A percentile compares a stretch with the other conserved stretches of the same genome.
These are phyloP conservation scores for Apiospora hydei DNA, from an alignment of 2,329 filamentous ascomycete species.

Conservation along the genomic window DNA sequence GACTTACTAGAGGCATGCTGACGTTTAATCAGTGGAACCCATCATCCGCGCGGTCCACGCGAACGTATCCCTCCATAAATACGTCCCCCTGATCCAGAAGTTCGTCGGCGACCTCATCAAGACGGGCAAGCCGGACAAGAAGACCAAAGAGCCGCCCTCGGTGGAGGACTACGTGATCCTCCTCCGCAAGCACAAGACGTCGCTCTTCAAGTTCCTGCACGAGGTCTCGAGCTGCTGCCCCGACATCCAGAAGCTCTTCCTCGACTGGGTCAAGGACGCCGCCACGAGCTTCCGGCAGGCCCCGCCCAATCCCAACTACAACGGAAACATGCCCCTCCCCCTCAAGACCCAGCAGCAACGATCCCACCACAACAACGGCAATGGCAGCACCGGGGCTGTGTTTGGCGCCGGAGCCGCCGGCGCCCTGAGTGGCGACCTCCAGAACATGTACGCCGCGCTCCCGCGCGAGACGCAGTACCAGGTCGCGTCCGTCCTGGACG, in stretches of 20 bases:
- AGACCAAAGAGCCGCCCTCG: slow-evolving; percentile 55
- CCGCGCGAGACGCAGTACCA: slow-evolving; percentile 51
- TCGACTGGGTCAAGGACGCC: slow-evolving; percentile 66
- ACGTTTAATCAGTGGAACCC: slow-evolving; percentile 46
- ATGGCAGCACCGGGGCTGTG: not conserved
- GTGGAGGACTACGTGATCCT: slow-evolving; percentile 77
- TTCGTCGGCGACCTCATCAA: slow-evolving; percentile 78
- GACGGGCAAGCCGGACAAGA: slow-evolving; percentile 54
- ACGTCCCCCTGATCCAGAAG: slow-evolving; percentile 69
- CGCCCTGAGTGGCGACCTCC: slow-evolving; percentile 49
- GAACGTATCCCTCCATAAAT: slow-evolving; percentile 73
- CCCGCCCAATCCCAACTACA: not conserved
- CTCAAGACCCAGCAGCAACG: not conserved
- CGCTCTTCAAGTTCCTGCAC: slow-evolving; percentile 75
- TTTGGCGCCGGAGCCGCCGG: slow-evolving; percentile 34
- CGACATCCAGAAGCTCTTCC: slow-evolving; percentile 67
- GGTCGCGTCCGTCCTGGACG: slow-evolving; percentile 62
- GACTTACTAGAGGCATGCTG: not conserved
- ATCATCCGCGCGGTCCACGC: slow-evolving; percentile 77
- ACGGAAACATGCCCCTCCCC: not conserved
- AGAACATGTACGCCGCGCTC: slow-evolving; percentile 54
- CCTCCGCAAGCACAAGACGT: slow-evolving; percentile 67
- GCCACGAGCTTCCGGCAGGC: slow-evolving; percentile 60
- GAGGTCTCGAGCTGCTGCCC: slow-evolving; percentile 73
- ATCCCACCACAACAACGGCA: not conserved